phyloP scores from a whole-genome alignment of 1,139 yeast genomes.

The Saccharomyces hybrid region DNA sequence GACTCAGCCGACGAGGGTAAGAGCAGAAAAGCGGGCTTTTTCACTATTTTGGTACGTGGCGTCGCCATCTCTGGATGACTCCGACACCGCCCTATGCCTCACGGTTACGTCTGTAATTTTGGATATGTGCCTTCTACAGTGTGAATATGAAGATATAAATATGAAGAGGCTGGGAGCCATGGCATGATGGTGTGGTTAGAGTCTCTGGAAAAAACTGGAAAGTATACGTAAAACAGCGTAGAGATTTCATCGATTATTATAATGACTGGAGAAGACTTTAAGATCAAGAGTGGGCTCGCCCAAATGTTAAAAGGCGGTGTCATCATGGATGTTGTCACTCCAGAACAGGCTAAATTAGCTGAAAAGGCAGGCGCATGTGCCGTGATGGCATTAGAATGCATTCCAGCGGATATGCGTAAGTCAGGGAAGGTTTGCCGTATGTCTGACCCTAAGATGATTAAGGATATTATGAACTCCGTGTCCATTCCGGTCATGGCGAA shows the following conservation, averaged over 20 bases:
- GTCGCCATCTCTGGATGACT: neutral
- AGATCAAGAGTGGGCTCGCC: slow-evolving; percentile 74
- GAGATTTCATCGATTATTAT: neutral
- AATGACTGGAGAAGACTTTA: slow-evolving; percentile 33
- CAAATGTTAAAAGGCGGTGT: slow-evolving; percentile 83
- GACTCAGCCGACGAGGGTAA: neutral
- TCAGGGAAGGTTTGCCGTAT: slow-evolving; percentile 81
- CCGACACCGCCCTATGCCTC: neutral
- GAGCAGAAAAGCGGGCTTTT: neutral
- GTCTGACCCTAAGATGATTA: slow-evolving; percentile 81
- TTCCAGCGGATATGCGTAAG: slow-evolving; percentile 82
- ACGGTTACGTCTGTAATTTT: neutral
- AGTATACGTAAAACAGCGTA: no score
- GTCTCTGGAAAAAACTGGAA: no score
- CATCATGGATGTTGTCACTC: slow-evolving; percentile 54
- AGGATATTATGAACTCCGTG: slow-evolving; percentile 60
- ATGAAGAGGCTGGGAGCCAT: neutral
- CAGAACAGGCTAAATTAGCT: slow-evolving; percentile 60
- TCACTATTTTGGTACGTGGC: neutral
- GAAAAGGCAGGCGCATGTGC: slow-evolving; percentile 87
- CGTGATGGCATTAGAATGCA: slow-evolving; percentile 82
- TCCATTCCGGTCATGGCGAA: slow-evolving; percentile 84
- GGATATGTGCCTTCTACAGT: no score
- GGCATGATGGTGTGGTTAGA: no score
- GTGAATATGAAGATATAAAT: neutral